Base-by-base conservation (phyloP, 2,329 filamentous ascomycete genomes). In the Escovopsis sp. region DNA sequence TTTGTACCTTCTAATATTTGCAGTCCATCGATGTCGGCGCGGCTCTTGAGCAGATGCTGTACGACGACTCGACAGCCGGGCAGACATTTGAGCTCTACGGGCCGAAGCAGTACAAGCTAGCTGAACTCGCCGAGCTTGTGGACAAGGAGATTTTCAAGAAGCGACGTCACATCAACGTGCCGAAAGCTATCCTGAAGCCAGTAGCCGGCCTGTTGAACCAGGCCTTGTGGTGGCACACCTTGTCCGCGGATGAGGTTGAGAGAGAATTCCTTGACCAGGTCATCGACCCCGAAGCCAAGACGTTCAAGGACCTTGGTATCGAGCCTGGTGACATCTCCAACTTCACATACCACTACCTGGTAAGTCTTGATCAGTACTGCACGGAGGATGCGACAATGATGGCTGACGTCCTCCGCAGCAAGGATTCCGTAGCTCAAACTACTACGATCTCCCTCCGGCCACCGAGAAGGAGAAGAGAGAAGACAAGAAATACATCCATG, bases 401-500 rank as follows among this genome's bases (percentile, higher is more conserved):
- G 18, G 12, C 61, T 69, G 51, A 69, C 53, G 39, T 15, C 44
- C 44, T 28, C 36, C 51, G 51, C 53, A 89, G 85, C 83, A 93
- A 83, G 82, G 80, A 62, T 95, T 85, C 72, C 82, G 91, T 59
- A 89, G 84, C 65, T 76, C 82, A 45, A 76, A 80, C 55, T 91
- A 81, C 75, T 94, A 93, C 64, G 89, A 98, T 60, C 73, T 96
- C 51, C 91, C 91, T 40, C 89, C 91, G 39, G 81, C 89, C 56
- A 95, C 89, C 32, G 89, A 95, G 68, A 84, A 82, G 64, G 91
- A 98, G 73, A 91, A 80, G 74, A 74, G 76, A 55, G 88, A 96
- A 64, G 88, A 96, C 66, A 91, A 81, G 75, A 91, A 95, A 72
- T 98, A 94, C 63, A 69, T 96, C 62, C 91, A 98, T 63, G 88